Percentiles rank a stretch among this genome's conserved stretches.
Conservation (phyloP, 2,329 filamentous ascomycete species). For the Lecanicillium sp. region DNA sequence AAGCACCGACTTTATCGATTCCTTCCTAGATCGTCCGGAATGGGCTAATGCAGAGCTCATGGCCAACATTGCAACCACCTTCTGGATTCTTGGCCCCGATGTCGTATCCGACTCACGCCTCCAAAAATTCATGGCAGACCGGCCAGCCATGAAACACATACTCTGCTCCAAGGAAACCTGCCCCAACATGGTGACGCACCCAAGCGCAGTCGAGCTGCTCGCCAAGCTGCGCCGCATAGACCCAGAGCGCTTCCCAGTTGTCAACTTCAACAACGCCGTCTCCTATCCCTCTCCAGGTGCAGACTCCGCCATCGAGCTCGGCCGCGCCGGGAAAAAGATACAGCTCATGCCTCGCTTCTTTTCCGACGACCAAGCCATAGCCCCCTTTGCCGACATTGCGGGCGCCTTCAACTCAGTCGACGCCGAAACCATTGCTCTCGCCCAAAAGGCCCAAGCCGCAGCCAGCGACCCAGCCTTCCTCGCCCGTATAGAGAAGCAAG, state of each 20-base stretch:
- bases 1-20: slow-evolving; percentile 57
- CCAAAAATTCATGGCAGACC: slow-evolving; percentile 58
- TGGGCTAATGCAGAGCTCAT: slow-evolving; percentile 60
- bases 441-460: slow-evolving; percentile 35
- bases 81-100: slow-evolving; percentile 73
- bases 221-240: slow-evolving; percentile 67
- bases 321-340: slow-evolving; percentile 34
- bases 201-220: slow-evolving; percentile 57
- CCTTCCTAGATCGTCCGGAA: slow-evolving; percentile 62
- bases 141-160: slow-evolving; percentile 59
- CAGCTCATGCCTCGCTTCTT: slow-evolving; percentile 38
- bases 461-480: slow-evolving; percentile 37
- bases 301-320: slow-evolving; percentile 26
- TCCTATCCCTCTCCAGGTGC: slow-evolving; percentile 14
- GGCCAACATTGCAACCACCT: slow-evolving; percentile 55
- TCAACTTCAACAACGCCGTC: slow-evolving; percentile 50
- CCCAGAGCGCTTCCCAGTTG: slow-evolving; percentile 62
- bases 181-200: slow-evolving; percentile 66
- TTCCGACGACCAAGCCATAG: slow-evolving; percentile 36
- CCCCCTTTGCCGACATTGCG: slow-evolving; percentile 38
- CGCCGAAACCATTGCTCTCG: slow-evolving; percentile 41
- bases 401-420: slow-evolving; percentile 31
- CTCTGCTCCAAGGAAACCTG: slow-evolving; percentile 67
- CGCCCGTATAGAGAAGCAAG: slow-evolving; percentile 38
- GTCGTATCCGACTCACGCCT: slow-evolving; percentile 56